Percentiles rank a stretch among this genome's conserved stretches.
These are phyloP conservation scores for Coemansia sp. DNA, from an alignment of 192 early-diverging fungal genomes.

Conservation along the genomic window DNA sequence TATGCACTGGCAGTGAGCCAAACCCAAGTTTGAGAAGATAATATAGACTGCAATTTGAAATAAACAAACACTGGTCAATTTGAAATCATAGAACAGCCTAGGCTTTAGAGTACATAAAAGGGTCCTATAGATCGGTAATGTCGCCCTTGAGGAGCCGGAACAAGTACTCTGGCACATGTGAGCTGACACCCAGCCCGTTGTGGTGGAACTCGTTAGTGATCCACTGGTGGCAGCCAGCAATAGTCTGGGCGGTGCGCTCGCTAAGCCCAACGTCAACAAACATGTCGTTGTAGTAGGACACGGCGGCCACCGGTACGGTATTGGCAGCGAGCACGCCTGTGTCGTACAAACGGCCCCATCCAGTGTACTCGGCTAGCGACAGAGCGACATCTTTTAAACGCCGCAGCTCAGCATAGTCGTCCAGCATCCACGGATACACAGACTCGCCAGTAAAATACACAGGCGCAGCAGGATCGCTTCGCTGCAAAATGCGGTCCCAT, in stretches of 20 bases:
- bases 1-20: slow-evolving; percentile 28
- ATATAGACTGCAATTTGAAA: not conserved
- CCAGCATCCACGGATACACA: slow-evolving; percentile 73
- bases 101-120: no score
- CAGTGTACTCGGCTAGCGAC: slow-evolving; percentile 57
- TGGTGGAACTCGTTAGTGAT: slow-evolving; percentile 71
- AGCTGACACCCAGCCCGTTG: slow-evolving; percentile 58
- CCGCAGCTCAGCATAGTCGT: slow-evolving; percentile 64
- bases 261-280: slow-evolving; percentile 64
- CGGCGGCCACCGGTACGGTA: slow-evolving; percentile 60
- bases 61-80: not conserved
- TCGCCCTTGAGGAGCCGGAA: slow-evolving; percentile 60
- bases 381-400: slow-evolving; percentile 60
- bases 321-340: slow-evolving; percentile 48
- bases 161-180: slow-evolving; percentile 58
- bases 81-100: not conserved
- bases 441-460: slow-evolving; percentile 69
- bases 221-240: slow-evolving; percentile 62
- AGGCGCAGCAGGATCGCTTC: slow-evolving; percentile 17
- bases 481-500: slow-evolving; percentile 29
- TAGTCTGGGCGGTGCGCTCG: slow-evolving; percentile 56
- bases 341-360: slow-evolving; percentile 63
- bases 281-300: slow-evolving; percentile 73
- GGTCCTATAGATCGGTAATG: slow-evolving; percentile 34
- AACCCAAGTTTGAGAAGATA: slow-evolving; percentile 7